Conservation (phyloP, 176 grass and related monocot genomes). For the Coix lacrymajobi region DNA sequence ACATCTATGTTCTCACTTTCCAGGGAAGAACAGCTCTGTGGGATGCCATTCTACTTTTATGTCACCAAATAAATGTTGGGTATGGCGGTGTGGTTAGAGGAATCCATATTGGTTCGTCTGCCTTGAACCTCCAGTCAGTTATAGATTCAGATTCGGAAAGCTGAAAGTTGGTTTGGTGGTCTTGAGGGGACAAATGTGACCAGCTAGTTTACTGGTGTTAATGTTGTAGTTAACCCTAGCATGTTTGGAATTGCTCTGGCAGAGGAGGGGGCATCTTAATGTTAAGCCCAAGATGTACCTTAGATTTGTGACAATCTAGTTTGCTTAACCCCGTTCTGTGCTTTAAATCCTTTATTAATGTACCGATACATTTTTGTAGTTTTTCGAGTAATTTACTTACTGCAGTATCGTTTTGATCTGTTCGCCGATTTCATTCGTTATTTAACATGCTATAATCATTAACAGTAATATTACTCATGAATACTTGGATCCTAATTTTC, state of each 20-base stretch:
- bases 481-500: neutral
- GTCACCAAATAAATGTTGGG: constrained; percentile 71
- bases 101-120: constrained; percentile 78
- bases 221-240: neutral
- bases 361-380: neutral
- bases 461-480: neutral
- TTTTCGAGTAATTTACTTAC: neutral
- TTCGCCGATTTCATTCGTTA: neutral
- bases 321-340: neutral
- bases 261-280: constrained; percentile 4
- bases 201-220: constrained; percentile 1
- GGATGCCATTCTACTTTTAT: constrained; percentile 95
- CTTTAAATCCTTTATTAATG: neutral
- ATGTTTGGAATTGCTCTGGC: constrained; percentile 17
- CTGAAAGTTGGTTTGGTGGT: constrained; percentile 32
- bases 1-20: constrained; percentile 10
- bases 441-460: neutral
- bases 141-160: constrained; percentile 60
- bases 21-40: constrained; percentile 96
- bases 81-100: constrained; percentile 85
- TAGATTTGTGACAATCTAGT: neutral
- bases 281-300: constrained; percentile 17
- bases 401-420: neutral
- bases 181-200: neutral
- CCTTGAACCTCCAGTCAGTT: constrained; percentile 70